A percentile compares a stretch with the other conserved stretches of the same genome.
Conservation (phyloP, 306 rosid genomes). For the apple (Malus domestica) region DNA sequence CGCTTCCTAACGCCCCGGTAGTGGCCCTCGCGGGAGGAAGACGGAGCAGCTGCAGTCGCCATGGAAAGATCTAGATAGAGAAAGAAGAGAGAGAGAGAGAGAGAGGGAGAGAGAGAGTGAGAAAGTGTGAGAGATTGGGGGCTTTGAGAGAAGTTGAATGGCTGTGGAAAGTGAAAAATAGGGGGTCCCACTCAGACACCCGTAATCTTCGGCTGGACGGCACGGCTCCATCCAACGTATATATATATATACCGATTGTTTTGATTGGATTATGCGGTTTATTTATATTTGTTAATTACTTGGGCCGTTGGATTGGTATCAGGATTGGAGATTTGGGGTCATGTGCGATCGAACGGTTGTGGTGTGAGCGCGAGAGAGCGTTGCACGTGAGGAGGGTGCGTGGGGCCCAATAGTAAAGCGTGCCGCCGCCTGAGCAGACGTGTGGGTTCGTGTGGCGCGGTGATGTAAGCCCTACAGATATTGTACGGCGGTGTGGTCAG, state of each 20-base stretch:
- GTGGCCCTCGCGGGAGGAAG: constrained; percentile 51
- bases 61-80: neutral
- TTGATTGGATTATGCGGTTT: neutral
- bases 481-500: constrained; percentile 28
- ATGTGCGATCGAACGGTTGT: constrained; percentile 15
- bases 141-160: neutral
- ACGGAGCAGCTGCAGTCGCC: constrained; percentile 41
- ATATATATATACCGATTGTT: neutral
- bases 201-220: constrained; percentile 92
- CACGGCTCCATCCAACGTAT: constrained; percentile 17
- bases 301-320: constrained; percentile 27
- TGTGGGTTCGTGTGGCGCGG: constrained; percentile 20
- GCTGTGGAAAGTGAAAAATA: neutral
- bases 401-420: constrained; percentile 17
- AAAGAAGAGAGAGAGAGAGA: too few species aligned
- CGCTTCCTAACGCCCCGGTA: constrained; percentile 89
- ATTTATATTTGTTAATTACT: neutral
- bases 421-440: constrained; percentile 86
- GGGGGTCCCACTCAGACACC: constrained; percentile 72
- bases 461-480: constrained; percentile 62
- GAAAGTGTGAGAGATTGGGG: neutral
- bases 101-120: neutral
- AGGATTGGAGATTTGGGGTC: neutral
- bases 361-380: neutral
- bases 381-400: constrained; percentile 2